These are phyloP conservation scores for Thielaviopsis ethacetica DNA, from an alignment of 2,329 filamentous ascomycete species.

Conservation along the genomic window DNA sequence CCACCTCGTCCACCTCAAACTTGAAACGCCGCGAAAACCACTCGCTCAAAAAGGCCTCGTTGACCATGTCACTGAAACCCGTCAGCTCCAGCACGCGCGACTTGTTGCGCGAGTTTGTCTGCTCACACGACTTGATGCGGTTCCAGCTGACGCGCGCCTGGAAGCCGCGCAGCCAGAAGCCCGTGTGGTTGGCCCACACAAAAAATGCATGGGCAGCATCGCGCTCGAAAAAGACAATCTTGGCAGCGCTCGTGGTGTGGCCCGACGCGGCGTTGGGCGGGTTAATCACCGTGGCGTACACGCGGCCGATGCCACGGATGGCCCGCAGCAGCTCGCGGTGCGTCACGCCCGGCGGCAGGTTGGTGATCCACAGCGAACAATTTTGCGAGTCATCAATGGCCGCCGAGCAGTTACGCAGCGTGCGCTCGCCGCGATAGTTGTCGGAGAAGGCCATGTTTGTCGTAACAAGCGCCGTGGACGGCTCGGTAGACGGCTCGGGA, in stretches of 20 bases:
- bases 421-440: slow-evolving; percentile 25
- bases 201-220: slow-evolving; percentile 22
- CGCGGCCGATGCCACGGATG: slow-evolving; percentile 30
- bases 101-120: slow-evolving; percentile 16
- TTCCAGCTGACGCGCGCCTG: slow-evolving; percentile 28
- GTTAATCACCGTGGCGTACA: slow-evolving; percentile 37
- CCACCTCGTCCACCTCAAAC: slow-evolving; percentile 31
- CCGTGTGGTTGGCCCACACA: slow-evolving; percentile 13
- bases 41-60: slow-evolving; percentile 21
- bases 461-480: slow-evolving; percentile 12
- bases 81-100: slow-evolving; percentile 35
- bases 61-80: slow-evolving; percentile 28
- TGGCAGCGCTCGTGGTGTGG: slow-evolving; percentile 26
- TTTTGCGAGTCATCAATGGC: slow-evolving; percentile 25
- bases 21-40: slow-evolving; percentile 28
- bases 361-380: slow-evolving; percentile 36
- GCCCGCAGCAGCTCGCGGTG: slow-evolving; percentile 27
- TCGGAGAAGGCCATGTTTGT: slow-evolving; percentile 15
- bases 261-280: slow-evolving; percentile 23
- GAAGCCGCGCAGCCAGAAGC: slow-evolving; percentile 23
- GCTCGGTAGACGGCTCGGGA: not conserved
- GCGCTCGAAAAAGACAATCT: slow-evolving; percentile 32
- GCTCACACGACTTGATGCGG: slow-evolving; percentile 27
- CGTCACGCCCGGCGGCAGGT: slow-evolving; percentile 28
- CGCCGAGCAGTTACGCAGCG: slow-evolving; percentile 24